Evolutionary conservation across 371 early-diverging fungal genomes (phyloP).

Genomic region (Aphelidium insulamus): DNA sequence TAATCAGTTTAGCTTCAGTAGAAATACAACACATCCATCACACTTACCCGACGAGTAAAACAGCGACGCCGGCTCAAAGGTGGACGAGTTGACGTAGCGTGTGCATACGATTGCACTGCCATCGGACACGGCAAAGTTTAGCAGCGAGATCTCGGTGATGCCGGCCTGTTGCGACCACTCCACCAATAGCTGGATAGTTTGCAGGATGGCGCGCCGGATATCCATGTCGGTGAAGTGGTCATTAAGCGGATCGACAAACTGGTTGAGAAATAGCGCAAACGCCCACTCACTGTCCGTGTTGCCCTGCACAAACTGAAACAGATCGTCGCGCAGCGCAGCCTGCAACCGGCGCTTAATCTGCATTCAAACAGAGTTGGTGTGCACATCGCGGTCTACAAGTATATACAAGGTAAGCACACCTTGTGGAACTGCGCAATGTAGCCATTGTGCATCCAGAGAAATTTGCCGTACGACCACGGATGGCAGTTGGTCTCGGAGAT

Average conservation of each 20-base stretch:
- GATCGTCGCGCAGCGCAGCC: conserved; percentile 33
- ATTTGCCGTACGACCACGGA: conserved; percentile 43
- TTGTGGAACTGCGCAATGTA: conserved; percentile 42
- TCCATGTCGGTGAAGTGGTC: conserved; percentile 23
- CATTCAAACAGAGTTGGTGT: not conserved
- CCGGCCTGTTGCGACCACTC: conserved; percentile 36
- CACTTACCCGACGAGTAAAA: conserved; percentile 55
- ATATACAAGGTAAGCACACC: conserved; percentile 16
- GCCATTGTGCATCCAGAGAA: conserved; percentile 84
- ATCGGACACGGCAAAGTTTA: conserved; percentile 77
- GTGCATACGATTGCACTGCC: conserved; percentile 54
- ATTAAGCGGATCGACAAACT: conserved; percentile 25
- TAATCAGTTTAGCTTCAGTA: too few relatives aligned
- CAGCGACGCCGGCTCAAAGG: conserved; percentile 45
- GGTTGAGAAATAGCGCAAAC: conserved; percentile 62
- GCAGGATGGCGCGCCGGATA: conserved; percentile 44
- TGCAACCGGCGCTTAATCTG: conserved; percentile 49
- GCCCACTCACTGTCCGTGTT: conserved; percentile 71
- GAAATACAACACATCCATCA: too few relatives aligned
- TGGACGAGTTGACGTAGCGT: conserved; percentile 42
- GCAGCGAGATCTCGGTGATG: conserved; percentile 30
- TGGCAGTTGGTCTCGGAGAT: conserved; percentile 67
- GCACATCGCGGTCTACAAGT: too few relatives aligned
- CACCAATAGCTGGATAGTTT: conserved; percentile 45
- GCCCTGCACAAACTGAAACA: conserved; percentile 47